Conservation (phyloP, 164 flowering plant genomes). For the Houttuynia cordata region DNA sequence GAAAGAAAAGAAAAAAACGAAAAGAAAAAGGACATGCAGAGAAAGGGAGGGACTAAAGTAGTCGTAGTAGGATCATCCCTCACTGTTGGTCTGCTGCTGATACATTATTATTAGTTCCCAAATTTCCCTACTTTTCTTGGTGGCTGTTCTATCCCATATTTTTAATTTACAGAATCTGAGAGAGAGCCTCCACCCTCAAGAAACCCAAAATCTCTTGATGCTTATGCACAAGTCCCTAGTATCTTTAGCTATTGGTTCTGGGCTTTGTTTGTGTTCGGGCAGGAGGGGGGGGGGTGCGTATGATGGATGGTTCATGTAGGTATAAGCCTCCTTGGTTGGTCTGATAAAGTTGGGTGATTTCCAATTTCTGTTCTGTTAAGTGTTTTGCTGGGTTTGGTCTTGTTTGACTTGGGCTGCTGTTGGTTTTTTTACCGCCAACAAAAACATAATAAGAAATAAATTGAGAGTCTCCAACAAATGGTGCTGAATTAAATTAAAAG, state of each 20-base stretch:
- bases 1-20: background rate
- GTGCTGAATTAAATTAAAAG: constrained; percentile 15
- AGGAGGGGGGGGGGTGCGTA: background rate
- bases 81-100: constrained; percentile 4
- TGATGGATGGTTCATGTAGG: too few relatives aligned
- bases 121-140: constrained; percentile 2
- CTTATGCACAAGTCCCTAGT: too few relatives aligned
- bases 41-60: constrained; percentile 5
- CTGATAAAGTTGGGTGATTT: constrained; percentile 1
- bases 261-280: background rate
- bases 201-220: too few relatives aligned
- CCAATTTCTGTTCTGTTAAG: constrained; percentile 5
- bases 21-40: constrained; percentile 2
- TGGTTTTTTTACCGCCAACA: background rate
- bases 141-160: constrained; percentile 6
- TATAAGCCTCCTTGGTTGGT: too few relatives aligned
- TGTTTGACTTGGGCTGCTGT: constrained; percentile 14
- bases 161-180: constrained; percentile 10
- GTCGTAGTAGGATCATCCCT: background rate
- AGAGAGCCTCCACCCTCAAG: constrained; percentile 8
- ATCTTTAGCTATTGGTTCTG: too few relatives aligned
- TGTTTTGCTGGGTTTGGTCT: constrained; percentile 2
- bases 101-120: background rate
- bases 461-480: constrained; percentile 17
- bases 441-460: constrained; percentile 5